These are phyloP conservation scores for Dryas octopetala DNA, from an alignment of 306 rosid genomes.

Conservation along the genomic window DNA sequence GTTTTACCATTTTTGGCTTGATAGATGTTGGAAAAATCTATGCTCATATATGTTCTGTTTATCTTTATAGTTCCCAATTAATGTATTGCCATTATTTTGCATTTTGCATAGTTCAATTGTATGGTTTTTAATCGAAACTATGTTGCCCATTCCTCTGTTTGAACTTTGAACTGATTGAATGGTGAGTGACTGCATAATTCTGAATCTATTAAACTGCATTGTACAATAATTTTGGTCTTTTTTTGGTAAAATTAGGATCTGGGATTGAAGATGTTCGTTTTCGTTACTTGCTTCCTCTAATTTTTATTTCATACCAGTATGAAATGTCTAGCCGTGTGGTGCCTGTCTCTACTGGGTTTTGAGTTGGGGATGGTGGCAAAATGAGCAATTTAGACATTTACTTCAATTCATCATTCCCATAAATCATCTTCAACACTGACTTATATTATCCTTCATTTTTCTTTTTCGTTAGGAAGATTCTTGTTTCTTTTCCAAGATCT, in stretches of 20 bases:
- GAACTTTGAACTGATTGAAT: constrained; percentile 11
- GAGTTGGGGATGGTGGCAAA: constrained; percentile 1
- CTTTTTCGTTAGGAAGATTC: neutral
- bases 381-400: neutral
- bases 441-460: neutral
- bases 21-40: neutral
- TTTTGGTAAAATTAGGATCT: neutral
- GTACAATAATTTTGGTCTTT: neutral
- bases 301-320: neutral
- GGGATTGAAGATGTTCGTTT: neutral
- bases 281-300: neutral
- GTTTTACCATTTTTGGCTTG: neutral
- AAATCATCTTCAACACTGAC: neutral
- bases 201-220: neutral
- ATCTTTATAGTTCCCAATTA: neutral
- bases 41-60: neutral
- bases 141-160: neutral
- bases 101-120: neutral
- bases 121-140: neutral
- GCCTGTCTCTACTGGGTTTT: neutral
- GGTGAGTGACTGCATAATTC: neutral
- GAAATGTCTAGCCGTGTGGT: neutral
- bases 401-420: constrained; percentile 7
- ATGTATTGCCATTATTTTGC: neutral
- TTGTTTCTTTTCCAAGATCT: neutral